Evolutionary conservation across 192 early-diverging fungal genomes (phyloP).

Genomic region (Dissophora globulifera): DNA sequence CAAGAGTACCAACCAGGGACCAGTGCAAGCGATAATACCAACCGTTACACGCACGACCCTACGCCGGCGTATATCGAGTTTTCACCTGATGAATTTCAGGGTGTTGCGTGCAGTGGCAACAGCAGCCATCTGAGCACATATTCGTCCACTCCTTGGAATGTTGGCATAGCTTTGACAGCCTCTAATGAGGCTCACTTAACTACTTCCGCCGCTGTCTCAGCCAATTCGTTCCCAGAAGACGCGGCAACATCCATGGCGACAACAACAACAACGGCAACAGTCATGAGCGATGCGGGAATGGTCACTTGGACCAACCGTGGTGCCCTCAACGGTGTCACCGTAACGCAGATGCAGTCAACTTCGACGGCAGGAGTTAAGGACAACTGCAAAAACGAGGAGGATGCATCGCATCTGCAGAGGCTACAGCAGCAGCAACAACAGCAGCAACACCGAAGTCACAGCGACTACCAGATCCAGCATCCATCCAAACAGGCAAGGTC

Average conservation of each 20-base stretch:
- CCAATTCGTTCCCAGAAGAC: no score
- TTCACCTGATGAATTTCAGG: constrained; percentile 15
- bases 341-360: not conserved
- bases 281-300: no score
- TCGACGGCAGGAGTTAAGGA: not conserved
- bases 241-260: no score
- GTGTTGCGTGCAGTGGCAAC: constrained; percentile 13
- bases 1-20: no score
- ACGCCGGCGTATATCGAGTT: not conserved
- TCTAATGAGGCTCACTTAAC: no score
- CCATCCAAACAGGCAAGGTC: not conserved
- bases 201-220: no score
- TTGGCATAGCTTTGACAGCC: not conserved
- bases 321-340: no score
- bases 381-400: constrained; percentile 8
- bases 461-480: constrained; percentile 6
- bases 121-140: constrained; percentile 13
- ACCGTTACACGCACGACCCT: constrained; percentile 1
- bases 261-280: no score
- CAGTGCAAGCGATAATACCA: not conserved
- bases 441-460: no score
- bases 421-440: not conserved
- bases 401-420: not conserved
- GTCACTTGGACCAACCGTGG: no score
- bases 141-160: not conserved